Conservation (phyloP, 129 eudicot genomes). For the Ambrosia artemisiifolia region DNA sequence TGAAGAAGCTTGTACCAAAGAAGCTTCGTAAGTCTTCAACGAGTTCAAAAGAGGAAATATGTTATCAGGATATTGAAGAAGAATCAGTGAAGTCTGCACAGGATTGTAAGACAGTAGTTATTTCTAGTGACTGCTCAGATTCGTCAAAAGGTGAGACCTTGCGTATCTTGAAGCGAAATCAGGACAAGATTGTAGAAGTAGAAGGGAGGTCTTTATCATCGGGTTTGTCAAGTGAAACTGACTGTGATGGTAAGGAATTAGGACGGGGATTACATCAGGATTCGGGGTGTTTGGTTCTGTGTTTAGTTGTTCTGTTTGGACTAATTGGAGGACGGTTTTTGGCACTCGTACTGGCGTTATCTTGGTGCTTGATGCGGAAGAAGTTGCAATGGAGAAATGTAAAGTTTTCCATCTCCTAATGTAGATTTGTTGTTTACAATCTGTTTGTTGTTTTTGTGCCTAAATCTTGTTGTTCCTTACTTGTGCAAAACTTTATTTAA, state of each 20-base stretch:
- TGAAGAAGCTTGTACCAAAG: constrained; percentile 61
- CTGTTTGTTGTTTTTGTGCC: constrained; percentile 22
- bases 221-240: constrained; percentile 14
- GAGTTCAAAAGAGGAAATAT: constrained; percentile 22
- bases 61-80: not conserved
- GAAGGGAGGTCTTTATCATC: constrained; percentile 13
- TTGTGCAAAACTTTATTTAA: constrained; percentile 29
- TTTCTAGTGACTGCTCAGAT: constrained; percentile 25
- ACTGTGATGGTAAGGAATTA: constrained; percentile 9
- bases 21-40: constrained; percentile 35
- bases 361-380: constrained; percentile 63
- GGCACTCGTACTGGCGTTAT: constrained; percentile 53
- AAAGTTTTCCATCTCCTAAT: constrained; percentile 25
- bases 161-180: constrained; percentile 20
- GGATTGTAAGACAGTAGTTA: constrained; percentile 12
- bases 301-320: constrained; percentile 61
- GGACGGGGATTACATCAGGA: constrained; percentile 4
- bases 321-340: constrained; percentile 53
- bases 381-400: constrained; percentile 32
- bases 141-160: constrained; percentile 1
- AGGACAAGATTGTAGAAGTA: constrained; percentile 6
- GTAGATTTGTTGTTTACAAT: constrained; percentile 22
- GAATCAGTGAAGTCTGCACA: constrained; percentile 11
- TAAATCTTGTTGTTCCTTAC: constrained; percentile 23
- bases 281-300: constrained; percentile 34